Evolutionary conservation across 805 yeast genomes (phyloP).

Genomic region (Jamesozyma piceae): DNA sequence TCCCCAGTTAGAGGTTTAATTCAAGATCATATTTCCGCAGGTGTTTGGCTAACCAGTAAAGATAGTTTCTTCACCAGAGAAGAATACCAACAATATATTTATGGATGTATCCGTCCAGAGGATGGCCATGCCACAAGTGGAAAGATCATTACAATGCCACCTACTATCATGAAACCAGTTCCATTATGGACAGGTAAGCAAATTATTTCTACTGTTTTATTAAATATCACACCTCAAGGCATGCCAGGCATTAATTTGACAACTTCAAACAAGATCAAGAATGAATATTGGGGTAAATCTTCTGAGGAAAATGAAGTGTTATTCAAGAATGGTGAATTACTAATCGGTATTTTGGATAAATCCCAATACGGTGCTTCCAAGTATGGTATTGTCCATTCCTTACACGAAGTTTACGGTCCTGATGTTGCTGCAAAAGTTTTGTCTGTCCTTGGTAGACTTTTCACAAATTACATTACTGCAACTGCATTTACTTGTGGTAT

Average conservation of each 20-base stretch:
- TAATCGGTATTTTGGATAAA: conserved; percentile 91
- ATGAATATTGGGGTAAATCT: conserved; percentile 86
- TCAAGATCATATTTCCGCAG: conserved; percentile 98
- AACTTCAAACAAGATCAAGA: conserved; percentile 82
- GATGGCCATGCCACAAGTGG: conserved; percentile 84
- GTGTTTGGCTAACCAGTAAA: conserved; percentile 94
- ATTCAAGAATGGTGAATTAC: conserved; percentile 75
- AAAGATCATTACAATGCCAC: conserved; percentile 70
- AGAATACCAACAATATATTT: conserved; percentile 84
- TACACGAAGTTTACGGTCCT: conserved; percentile 93
- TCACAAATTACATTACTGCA: conserved; percentile 86
- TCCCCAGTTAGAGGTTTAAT: conserved; percentile 96
- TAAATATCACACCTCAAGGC: conserved; percentile 76
- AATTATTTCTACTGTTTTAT: conserved; percentile 80
- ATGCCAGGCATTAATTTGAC: conserved; percentile 86
- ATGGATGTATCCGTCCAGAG: conserved; percentile 93
- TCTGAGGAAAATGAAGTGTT: conserved; percentile 81
- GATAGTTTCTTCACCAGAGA: conserved; percentile 88
- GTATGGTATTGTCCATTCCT: conserved; percentile 91
- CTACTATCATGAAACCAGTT: conserved; percentile 76
- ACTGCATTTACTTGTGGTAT: conserved; percentile 98
- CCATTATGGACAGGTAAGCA: conserved; percentile 98
- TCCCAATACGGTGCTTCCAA: conserved; percentile 98
- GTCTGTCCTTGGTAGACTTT: conserved; percentile 87
- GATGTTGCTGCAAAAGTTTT: conserved; percentile 80